phyloP scores from a whole-genome alignment of 83 land plant species.

The Picea abies region DNA sequence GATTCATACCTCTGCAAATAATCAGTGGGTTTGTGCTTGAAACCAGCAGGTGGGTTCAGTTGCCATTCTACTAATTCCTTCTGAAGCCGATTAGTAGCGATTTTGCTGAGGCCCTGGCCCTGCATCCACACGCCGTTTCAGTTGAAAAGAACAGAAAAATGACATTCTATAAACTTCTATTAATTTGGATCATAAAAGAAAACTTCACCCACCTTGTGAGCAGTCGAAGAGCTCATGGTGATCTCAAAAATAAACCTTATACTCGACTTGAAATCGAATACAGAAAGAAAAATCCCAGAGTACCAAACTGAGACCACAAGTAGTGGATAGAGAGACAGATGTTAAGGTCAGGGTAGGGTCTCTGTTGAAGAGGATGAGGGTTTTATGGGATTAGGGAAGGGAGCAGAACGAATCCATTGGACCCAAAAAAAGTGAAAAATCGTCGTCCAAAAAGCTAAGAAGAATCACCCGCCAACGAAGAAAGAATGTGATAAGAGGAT shows the following conservation, averaged over 20 bases:
- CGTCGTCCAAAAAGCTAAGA: no score
- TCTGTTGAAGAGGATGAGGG: no score
- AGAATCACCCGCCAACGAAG: no score
- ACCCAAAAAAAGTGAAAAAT: no score
- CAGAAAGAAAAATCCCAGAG: neutral
- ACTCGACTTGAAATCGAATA: neutral
- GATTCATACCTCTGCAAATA: constrained; percentile 30
- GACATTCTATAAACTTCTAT: neutral
- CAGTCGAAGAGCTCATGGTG: constrained; percentile 10
- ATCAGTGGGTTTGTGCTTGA: constrained; percentile 31
- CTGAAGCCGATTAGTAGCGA: constrained; percentile 29
- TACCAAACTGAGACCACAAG: no score
- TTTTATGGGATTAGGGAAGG: no score
- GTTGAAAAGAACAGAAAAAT: neutral
- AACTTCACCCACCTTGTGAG: constrained; percentile 9
- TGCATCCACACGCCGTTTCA: constrained; percentile 1
- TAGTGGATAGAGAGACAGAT: no score
- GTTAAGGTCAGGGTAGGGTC: no score
- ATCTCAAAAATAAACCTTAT: neutral
- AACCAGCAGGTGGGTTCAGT: constrained; percentile 27
- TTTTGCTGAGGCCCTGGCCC: constrained; percentile 26
- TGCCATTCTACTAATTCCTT: constrained; percentile 37
- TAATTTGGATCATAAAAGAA: neutral
- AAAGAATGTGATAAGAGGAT: no score
- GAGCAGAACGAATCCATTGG: no score